Conservation (phyloP, 805 yeast species). For the Teunomyces kruisii region DNA sequence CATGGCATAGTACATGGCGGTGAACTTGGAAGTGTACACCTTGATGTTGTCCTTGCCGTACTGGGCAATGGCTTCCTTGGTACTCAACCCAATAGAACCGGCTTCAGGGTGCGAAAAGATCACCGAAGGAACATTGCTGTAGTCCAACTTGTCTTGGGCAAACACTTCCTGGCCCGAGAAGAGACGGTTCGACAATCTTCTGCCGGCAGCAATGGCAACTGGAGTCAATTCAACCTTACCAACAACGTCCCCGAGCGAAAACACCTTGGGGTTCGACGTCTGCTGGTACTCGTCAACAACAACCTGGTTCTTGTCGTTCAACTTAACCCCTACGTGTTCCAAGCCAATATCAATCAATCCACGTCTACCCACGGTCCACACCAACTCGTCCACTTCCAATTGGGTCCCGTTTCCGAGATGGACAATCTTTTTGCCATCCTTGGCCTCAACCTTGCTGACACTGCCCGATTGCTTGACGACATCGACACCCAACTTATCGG, state of each 20-base stretch:
- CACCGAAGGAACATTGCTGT: conserved; percentile 86
- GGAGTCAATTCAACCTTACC: conserved; percentile 95
- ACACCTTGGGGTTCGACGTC: conserved; percentile 68
- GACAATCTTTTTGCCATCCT: conserved; percentile 37
- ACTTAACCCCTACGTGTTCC: conserved; percentile 70
- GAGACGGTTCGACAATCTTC: conserved; percentile 86
- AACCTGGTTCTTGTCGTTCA: conserved; percentile 60
- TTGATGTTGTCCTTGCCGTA: conserved; percentile 81
- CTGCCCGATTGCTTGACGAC: conserved; percentile 66
- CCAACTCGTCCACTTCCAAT: conserved; percentile 66
- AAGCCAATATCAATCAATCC: conserved; percentile 73
- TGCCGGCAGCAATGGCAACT: conserved; percentile 97
- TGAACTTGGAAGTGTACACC: conserved; percentile 78
- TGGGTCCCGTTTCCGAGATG: conserved; percentile 36
- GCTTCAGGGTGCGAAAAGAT: conserved; percentile 98
- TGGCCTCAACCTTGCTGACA: conserved; percentile 34
- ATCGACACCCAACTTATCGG: conserved; percentile 70
- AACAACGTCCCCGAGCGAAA: conserved; percentile 90
- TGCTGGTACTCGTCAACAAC: conserved; percentile 86
- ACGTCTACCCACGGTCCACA: conserved; percentile 95
- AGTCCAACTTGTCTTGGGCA: conserved; percentile 79
- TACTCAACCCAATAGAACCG: conserved; percentile 87
- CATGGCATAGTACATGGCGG: conserved; percentile 92
- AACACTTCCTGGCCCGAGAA: conserved; percentile 74
- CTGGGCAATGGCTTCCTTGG: conserved; percentile 70